Evolutionary conservation across 1,284 basidiomycete species (phyloP), one percentile per base, ranked within the genome.

Genomic region (Wolfiporia cocos): DNA sequence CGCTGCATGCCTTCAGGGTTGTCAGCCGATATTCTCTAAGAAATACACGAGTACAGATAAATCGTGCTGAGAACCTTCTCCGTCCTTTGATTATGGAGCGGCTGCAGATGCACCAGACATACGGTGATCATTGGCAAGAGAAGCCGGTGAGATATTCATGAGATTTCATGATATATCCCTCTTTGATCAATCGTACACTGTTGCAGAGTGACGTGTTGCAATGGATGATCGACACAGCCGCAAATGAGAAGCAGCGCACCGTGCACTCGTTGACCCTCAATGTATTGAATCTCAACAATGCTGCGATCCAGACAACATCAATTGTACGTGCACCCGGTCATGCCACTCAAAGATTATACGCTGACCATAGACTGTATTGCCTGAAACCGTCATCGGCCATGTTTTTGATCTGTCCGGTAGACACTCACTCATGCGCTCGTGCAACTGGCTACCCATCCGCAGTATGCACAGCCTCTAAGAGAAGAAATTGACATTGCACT

Each of bases 361-460:
- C 7, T 28, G 26, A 28, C 26, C 9, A 28, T 14, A 9, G 26
- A 28, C 14, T 9, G 7, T 28, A 28, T 9, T 14, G 26, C 26
- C 14, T 28, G 9, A 28, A 9, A 7, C 14, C 26, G 9, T 7
- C 14, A 7, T 28, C 26, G 9, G 14, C 14, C 26, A 9, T 14
- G 14, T 28, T 28, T 28, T 14, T 7, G 7, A 9, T 14, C 9
- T 28, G 9, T 28, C 26, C 26, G 26, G 14, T 14, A 58, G 56
- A 45, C 49, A 9, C 56, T 58, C 49, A 58, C 54, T 5, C 54
- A 58, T 11, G 56, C 56, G 9, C 41, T 58, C 20, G 51, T 50
- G 32, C 45, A 53, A 37, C 47, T 58, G 10, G 53, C 54, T 3
- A 47, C 54, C 7, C 18, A 56, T 34, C 42, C 56, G 0, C 42